A percentile compares a stretch with the other conserved stretches of the same genome.
Evolutionary conservation across 176 grass and related monocot species (phyloP).

Genomic region (Eragrostis curvula): DNA sequence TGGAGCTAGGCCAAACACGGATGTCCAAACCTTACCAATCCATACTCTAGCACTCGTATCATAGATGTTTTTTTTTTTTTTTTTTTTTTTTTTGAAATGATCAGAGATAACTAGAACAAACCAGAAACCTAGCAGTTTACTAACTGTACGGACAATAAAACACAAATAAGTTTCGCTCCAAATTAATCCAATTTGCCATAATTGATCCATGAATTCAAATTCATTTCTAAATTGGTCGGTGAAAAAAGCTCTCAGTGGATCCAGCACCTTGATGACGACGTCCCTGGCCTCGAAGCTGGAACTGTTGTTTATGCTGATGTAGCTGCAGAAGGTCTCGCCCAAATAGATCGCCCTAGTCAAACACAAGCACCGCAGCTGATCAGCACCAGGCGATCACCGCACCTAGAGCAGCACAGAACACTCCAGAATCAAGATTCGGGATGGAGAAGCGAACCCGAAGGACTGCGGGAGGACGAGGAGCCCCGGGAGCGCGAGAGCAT

Average conservation of each 20-base stretch:
- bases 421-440: conserved; percentile 15
- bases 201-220: conserved; percentile 2
- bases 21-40: background rate
- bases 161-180: background rate
- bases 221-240: background rate
- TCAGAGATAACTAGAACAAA: background rate
- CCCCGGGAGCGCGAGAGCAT: conserved; percentile 86
- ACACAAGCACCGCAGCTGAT: conserved; percentile 16
- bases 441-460: conserved; percentile 65
- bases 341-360: conserved; percentile 88
- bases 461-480: conserved; percentile 89
- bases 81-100: too few relatives aligned
- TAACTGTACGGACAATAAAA: background rate
- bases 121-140: conserved; percentile 9
- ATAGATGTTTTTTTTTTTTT: too few relatives aligned
- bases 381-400: conserved; percentile 19
- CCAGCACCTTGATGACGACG: conserved; percentile 83
- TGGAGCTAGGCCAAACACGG: background rate
- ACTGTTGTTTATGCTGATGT: conserved; percentile 99
- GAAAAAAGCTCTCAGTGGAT: background rate
- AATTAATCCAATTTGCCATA: conserved; percentile 10
- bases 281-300: conserved; percentile 84
- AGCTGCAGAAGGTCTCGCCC: conserved; percentile 99
- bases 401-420: background rate
- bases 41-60: too few relatives aligned